Base-by-base conservation (phyloP, 2,329 filamentous ascomycete species). In the Periglandula ipomoeae region DNA sequence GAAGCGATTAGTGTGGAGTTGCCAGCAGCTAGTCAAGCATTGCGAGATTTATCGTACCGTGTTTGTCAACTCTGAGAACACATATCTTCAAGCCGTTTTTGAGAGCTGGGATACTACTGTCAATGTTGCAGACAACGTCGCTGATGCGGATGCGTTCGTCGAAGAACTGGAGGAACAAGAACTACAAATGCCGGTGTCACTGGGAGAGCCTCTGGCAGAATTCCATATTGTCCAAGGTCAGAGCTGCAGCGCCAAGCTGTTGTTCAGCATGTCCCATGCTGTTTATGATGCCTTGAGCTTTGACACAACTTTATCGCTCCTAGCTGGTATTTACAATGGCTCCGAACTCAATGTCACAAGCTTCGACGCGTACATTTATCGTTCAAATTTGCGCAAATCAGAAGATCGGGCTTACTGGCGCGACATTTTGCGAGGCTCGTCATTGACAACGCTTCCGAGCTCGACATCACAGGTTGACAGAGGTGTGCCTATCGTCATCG, bases 271-370 rank as follows among this genome's bases (percentile, higher is more conserved):
- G 27, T 32, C 27, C 10, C 27, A 32, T 15, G 27, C 27, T 11
- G 27, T 32, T 32, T 32, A 32, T 32, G 27, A 32, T 32, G 27
- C 27, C 15, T 15, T 32, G 10, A 32, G 27, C 27, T 32, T 32
- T 32, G 27, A 32, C 27, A 32, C 27, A 32, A 32, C 27, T 32
- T 32, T 32, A 15, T 32, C 27, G 15, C 27, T 32, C 27, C 15
- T 32, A 15, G 27, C 27, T 32, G 27, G 15, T 15, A 32, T 32
- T 11, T 32, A 32, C 15, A 9, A 32, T 15, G 27, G 49, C 49
- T 15, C 68, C 61, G 0, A 32, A 49, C 13, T 52, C 66, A 1
- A 53, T 56, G 42, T 61, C 22, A 59, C 58, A 26, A 43, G 58
- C 58, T 60, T 44, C 61, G n/a, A n/a, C n/a, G n/a, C n/a, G n/a